Evolutionary conservation across 257 asterid species (phyloP), one percentile per base, ranked within the genome.

Genomic region (Solanum acaule): DNA sequence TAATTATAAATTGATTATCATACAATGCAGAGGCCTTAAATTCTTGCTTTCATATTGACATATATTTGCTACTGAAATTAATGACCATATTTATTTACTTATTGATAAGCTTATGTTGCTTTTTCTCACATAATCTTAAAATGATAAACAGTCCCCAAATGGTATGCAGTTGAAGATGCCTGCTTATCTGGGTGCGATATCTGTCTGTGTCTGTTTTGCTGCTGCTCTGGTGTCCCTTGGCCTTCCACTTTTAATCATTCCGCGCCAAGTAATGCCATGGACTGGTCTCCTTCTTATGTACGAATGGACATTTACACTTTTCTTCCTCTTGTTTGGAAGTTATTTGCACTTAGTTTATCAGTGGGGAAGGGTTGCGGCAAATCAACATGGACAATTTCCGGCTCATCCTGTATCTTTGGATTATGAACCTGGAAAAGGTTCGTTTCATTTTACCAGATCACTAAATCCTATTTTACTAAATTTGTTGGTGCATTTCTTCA

Each of bases 221-320:
- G 95, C 95, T 83, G 98, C 96, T 88, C 52, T 94, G 85, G 88
- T 90, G 89, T 96, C 99, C 84, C 93, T 96, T 86, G 98, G 95
- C 44, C 87, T 97, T 84, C 91, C 99, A 63, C 88, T 96, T 90
- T 87, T 91, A 35, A 91, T 96, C 87, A 95, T 95, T 87, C 99
- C 99, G 85, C 94, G 93, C 61, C 99, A 96, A 95, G 92, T 96
- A 67, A 93, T 93, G 93, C 99, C 99, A 34, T 97, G 99, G 99
- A 95, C 98, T 85, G 99, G 99, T 85, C 90, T 97, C 86, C 88
- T 95, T 63, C 96, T 97, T n/a, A 94, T 97, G 94, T 97, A 94
- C 46, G 99, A 97, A 72, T 97, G 99, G 99, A 89, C 98, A 86
- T 96, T 96, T 95, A 93, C 96, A 14, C 84, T 96, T 82, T 97